Evolutionary conservation across 768 basidiomycete species (phyloP).

Genomic region (Suillus discolor): DNA sequence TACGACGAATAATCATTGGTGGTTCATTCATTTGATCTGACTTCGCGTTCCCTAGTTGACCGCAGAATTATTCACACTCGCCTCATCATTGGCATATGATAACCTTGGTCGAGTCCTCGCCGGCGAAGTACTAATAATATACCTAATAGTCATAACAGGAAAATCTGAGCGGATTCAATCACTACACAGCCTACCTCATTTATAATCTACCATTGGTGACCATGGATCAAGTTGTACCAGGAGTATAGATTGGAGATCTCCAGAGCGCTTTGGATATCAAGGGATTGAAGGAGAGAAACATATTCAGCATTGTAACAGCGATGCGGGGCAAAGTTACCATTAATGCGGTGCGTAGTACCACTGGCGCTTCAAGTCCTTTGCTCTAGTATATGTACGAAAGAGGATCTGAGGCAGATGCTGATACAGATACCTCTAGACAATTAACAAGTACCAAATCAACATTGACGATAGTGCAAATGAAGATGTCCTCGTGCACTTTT

Average conservation of each 20-base stretch:
- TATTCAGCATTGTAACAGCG: conserved; percentile 72
- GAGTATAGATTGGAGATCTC: conserved; percentile 86
- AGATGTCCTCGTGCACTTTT: conserved; percentile 78
- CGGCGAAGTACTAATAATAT: conserved; percentile 3
- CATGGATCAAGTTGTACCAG: conserved; percentile 81
- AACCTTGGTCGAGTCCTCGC: not conserved
- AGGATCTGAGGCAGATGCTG: not conserved
- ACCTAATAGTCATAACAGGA: conserved; percentile 4
- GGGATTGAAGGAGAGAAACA: conserved; percentile 66
- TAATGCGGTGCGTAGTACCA: conserved; percentile 52
- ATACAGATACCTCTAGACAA: conserved; percentile 51
- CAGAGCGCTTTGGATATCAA: conserved; percentile 65
- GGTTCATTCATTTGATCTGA: not conserved
- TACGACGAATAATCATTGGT: not conserved
- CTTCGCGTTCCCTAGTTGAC: not conserved
- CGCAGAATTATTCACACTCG: not conserved
- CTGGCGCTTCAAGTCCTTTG: conserved; percentile 14
- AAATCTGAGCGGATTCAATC: not conserved
- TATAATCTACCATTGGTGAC: conserved; percentile 7
- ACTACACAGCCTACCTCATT: not conserved
- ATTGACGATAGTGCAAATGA: conserved; percentile 76
- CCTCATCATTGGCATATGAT: not conserved
- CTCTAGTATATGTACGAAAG: not conserved
- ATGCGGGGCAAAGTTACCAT: conserved; percentile 72
- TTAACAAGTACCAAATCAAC: conserved; percentile 76